Evolutionary conservation across 2,329 filamentous ascomycete species (phyloP), one percentile per base, ranked within the genome.

Genomic region (Monosporascus ibericus): DNA sequence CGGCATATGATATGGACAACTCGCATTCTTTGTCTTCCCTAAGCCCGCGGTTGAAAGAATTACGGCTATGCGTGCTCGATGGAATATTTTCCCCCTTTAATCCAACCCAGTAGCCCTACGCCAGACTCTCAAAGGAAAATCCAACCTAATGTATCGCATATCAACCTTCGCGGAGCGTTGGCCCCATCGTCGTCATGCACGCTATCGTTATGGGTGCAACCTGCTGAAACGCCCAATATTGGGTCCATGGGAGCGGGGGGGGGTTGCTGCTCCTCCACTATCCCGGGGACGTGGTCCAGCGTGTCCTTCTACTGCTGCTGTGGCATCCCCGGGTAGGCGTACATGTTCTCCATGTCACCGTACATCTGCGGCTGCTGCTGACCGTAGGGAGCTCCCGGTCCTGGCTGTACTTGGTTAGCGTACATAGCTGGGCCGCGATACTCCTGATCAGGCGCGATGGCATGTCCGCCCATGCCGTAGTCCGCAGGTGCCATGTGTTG

Each of bases 361-460:
- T 91, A 96, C 80, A 96, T 95, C 53, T 80, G 79, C 47, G 86
- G 82, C 61, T 88, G 86, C 46, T 87, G 81, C 64, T 94, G 90
- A 15, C 86, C 88, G 67, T 95, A 95, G 14, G 82, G 80, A 49
- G 82, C 80, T 47, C 82, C 79, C 14, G 87, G 83, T 48, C 88
- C 87, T 15, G 85, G 76, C 60, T 90, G 89, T 53, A 91, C 88
- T 58, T 90, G 85, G 51, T 85, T 86, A 30, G 86, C 78, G 67
- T 96, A 96, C 83, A 96, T 92, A 64, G 82, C 84, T 65, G 88
- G 84, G 61, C 85, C 82, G 56, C 90, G 87, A 69, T 95, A 95
- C 61, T 94, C 89, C 60, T 87, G 81, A 51, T 91, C 87, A 47
- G 82, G 77, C 18, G 77, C 76, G 55, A 91, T 79, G 51, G 75